phyloP scores from a whole-genome alignment of 164 flowering plant species.

The Tinospora cordifolia region DNA sequence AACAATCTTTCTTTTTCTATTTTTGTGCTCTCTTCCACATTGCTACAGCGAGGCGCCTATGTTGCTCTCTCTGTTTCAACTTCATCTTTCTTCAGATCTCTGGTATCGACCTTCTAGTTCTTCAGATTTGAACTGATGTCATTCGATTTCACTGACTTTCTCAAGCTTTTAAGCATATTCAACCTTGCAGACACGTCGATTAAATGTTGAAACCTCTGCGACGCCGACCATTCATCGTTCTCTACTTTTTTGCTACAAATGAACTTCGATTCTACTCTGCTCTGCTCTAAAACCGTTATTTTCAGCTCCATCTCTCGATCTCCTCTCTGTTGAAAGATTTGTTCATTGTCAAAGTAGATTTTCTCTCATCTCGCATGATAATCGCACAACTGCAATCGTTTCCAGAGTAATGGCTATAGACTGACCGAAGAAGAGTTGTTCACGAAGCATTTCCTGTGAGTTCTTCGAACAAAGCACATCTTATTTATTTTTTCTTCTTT shows the following conservation, averaged over 20 bases:
- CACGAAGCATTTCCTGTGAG: no score
- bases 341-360: no score
- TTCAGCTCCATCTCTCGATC: constrained; percentile 35
- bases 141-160: constrained; percentile 17
- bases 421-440: no score
- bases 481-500: no score
- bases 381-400: no score
- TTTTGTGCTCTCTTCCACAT: constrained; percentile 34
- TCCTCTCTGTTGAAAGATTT: no score
- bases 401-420: no score
- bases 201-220: constrained; percentile 48
- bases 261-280: constrained; percentile 14
- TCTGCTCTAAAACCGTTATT: constrained; percentile 30
- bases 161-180: constrained; percentile 35
- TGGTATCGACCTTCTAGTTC: constrained; percentile 18
- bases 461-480: no score
- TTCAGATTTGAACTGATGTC: constrained; percentile 16
- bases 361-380: no score
- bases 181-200: constrained; percentile 36
- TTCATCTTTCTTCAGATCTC: constrained; percentile 32
- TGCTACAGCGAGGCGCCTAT: constrained; percentile 26
- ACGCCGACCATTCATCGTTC: constrained; percentile 35
- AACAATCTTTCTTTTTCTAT: no score
- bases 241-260: constrained; percentile 13
- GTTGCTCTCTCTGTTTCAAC: constrained; percentile 24